Evolutionary conservation across 2,329 filamentous ascomycete species (phyloP).

Genomic region (Sporothrix humicola): DNA sequence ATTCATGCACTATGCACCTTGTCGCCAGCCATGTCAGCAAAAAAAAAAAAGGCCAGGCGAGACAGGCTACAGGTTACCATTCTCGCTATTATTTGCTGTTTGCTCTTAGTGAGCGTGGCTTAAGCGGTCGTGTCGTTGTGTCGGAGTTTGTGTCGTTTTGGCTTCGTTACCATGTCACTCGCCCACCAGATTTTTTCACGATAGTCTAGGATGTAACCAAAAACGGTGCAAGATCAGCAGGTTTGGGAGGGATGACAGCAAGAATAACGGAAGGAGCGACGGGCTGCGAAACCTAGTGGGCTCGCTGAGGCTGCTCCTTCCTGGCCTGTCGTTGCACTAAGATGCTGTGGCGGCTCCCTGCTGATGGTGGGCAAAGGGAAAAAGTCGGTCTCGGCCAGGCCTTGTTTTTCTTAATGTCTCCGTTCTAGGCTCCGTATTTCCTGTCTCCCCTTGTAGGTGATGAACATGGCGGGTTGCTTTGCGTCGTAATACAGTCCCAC

Average conservation of each 20-base stretch:
- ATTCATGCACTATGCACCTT: conserved; percentile 16
- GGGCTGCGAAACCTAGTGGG: neutral
- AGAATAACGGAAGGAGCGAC: conserved; percentile 10
- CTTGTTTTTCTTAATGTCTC: neutral
- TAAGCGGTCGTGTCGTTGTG: neutral
- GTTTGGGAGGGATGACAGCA: conserved; percentile 10
- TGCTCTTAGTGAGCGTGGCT: conserved; percentile 9
- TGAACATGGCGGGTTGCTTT: neutral
- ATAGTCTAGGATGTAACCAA: conserved; percentile 14
- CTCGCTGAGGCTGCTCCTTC: neutral
- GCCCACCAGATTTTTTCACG: conserved; percentile 10
- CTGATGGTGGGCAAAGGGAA: conserved; percentile 15
- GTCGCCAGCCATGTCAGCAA: conserved; percentile 19
- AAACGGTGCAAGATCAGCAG: conserved; percentile 18
- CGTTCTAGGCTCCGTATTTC: conserved; percentile 14
- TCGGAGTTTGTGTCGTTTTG: neutral
- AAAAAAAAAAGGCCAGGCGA: neutral
- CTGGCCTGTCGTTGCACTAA: neutral
- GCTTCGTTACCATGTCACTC: neutral
- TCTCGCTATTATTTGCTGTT: neutral
- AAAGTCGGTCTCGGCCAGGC: conserved; percentile 21
- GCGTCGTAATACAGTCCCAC: neutral
- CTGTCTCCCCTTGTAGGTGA: neutral
- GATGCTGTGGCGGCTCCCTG: neutral
- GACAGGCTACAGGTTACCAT: neutral